These are phyloP conservation scores for Cyberlindnera petersonii DNA, from an alignment of 805 yeast genomes.

Conservation along the genomic window DNA sequence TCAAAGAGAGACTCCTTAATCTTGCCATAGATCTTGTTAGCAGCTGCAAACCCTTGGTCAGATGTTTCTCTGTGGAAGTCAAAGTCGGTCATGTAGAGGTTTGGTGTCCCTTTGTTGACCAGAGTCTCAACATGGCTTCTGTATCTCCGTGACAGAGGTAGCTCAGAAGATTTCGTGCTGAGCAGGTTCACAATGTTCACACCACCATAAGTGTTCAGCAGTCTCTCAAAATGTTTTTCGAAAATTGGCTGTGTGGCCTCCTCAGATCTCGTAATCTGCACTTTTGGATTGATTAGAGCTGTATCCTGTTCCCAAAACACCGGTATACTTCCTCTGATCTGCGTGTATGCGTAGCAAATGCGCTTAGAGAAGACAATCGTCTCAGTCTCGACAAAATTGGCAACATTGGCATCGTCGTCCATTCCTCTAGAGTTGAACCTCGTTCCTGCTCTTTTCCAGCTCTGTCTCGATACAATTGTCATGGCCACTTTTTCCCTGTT, in stretches of 20 bases:
- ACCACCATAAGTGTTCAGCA: conserved; percentile 75
- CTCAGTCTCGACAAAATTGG: conserved; percentile 94
- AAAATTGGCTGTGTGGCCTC: conserved; percentile 89
- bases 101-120: conserved; percentile 31
- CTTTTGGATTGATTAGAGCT: conserved; percentile 62
- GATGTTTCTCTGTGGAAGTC: conserved; percentile 94
- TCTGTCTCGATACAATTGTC: conserved; percentile 86
- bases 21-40: conserved; percentile 54
- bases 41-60: conserved; percentile 85
- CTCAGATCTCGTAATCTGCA: conserved; percentile 77
- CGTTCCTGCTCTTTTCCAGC: conserved; percentile 98
- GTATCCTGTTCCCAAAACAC: conserved; percentile 98
- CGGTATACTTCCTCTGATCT: conserved; percentile 95
- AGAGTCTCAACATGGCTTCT: conserved; percentile 48
- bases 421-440: conserved; percentile 92
- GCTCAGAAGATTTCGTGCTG: conserved; percentile 76
- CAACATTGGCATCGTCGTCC: conserved; percentile 92
- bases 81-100: conserved; percentile 67
- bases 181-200: conserved; percentile 86
- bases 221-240: conserved; percentile 68
- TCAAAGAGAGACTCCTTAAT: conserved; percentile 64
- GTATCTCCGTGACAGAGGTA: conserved; percentile 65
- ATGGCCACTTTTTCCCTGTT: conserved; percentile 42
- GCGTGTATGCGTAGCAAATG: conserved; percentile 70
- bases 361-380: conserved; percentile 56